phyloP scores from a whole-genome alignment of 73 alveolate species.

The Uronychia binucleata region DNA sequence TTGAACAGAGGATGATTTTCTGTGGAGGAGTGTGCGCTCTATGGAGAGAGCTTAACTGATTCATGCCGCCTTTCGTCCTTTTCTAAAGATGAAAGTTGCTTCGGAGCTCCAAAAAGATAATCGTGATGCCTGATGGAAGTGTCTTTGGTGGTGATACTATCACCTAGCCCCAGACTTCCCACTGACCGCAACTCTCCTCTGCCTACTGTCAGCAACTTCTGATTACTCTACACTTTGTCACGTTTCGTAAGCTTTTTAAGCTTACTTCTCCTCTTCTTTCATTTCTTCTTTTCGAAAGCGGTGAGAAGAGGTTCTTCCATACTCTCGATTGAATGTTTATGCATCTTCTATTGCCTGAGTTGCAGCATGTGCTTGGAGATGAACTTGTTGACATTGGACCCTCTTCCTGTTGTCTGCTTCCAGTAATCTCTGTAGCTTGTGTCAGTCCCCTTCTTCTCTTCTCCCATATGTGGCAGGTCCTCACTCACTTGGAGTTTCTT shows the following conservation, averaged over 20 bases:
- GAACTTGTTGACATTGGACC: not conserved
- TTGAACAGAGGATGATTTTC: too few relatives aligned
- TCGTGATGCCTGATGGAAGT: too few relatives aligned
- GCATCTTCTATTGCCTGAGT: not conserved
- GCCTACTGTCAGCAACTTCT: too few relatives aligned
- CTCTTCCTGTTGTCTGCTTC: not conserved
- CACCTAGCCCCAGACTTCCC: too few relatives aligned
- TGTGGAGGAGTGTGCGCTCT: too few relatives aligned
- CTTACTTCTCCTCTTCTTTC: not conserved
- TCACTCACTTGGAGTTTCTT: not conserved
- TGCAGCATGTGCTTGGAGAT: not conserved
- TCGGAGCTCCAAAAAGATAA: too few relatives aligned
- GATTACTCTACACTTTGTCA: too few relatives aligned
- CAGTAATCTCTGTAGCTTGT: not conserved
- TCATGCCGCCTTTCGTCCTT: too few relatives aligned
- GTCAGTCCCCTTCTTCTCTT: not conserved
- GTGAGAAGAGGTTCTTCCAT: not conserved
- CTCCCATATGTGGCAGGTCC: not conserved
- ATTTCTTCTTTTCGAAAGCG: not conserved
- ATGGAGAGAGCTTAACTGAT: too few relatives aligned
- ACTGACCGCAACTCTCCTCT: too few relatives aligned
- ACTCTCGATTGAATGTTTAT: not conserved
- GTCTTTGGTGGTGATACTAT: too few relatives aligned
- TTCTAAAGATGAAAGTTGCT: too few relatives aligned
- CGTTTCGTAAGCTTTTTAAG: not conserved